Evolutionary conservation across 176 grass and related monocot species (phyloP).

Genomic region (Canna indica): DNA sequence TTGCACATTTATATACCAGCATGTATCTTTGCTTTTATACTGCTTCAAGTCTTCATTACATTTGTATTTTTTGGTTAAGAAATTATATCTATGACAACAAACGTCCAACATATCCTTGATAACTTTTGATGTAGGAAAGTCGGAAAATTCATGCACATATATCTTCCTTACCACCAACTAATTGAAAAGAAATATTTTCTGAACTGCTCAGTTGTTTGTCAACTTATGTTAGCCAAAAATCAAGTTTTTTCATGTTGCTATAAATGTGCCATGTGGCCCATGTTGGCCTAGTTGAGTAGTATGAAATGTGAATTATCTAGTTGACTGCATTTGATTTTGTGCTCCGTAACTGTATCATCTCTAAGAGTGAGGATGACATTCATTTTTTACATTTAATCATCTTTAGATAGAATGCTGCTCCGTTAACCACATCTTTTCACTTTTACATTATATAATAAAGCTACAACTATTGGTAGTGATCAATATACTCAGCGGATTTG

Average conservation of each 20-base stretch:
- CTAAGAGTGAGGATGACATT: background rate
- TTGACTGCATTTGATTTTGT: too few relatives aligned
- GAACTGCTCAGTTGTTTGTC: too few relatives aligned
- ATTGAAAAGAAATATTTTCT: too few relatives aligned
- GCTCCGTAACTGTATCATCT: background rate
- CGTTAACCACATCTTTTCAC: background rate
- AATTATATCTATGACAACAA: too few relatives aligned
- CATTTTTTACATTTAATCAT: background rate
- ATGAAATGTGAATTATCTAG: too few relatives aligned
- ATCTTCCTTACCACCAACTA: too few relatives aligned
- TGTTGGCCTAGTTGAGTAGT: too few relatives aligned
- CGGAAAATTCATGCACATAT: too few relatives aligned
- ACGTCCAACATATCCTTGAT: background rate
- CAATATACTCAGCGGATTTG: background rate
- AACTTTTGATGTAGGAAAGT: too few relatives aligned
- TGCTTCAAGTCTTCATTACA: background rate
- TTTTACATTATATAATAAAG: background rate
- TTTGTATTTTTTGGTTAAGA: background rate
- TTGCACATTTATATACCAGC: background rate
- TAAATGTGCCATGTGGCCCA: too few relatives aligned
- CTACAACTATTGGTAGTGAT: background rate
- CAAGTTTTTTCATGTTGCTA: too few relatives aligned
- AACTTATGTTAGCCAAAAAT: too few relatives aligned
- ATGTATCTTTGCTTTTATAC: background rate
- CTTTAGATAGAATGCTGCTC: background rate